A percentile compares a stretch with the other conserved stretches of the same genome.
Evolutionary conservation across 2,329 filamentous ascomycete species (phyloP).

Genomic region (Fusarium citri): DNA sequence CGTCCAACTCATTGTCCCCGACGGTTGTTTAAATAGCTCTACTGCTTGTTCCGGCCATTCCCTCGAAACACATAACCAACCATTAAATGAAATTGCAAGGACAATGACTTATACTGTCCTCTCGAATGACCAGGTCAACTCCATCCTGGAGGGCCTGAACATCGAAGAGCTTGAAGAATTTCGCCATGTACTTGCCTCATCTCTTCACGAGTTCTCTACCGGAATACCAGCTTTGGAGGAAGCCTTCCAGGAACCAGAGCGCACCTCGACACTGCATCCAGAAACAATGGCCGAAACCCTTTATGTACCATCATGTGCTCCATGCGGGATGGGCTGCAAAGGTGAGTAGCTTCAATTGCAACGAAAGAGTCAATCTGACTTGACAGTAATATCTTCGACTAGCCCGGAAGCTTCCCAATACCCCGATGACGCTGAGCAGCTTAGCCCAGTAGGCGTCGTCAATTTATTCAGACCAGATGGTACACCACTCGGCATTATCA

Average conservation of each 20-base stretch:
- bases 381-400: conserved; percentile 72
- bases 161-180: conserved; percentile 65
- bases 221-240: conserved; percentile 59
- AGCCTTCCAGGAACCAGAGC: conserved; percentile 67
- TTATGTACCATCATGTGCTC: conserved; percentile 79
- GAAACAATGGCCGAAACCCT: conserved; percentile 69
- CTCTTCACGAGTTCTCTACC: conserved; percentile 72
- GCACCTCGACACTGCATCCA: conserved; percentile 61
- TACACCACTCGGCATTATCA: conserved; percentile 73
- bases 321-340: conserved; percentile 75
- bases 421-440: conserved; percentile 47
- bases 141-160: conserved; percentile 65
- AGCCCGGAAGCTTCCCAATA: conserved; percentile 52
- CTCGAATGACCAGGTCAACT: conserved; percentile 66
- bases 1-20: neutral
- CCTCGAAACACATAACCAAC: neutral
- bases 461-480: conserved; percentile 75
- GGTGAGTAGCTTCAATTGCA: conserved; percentile 51
- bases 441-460: conserved; percentile 72
- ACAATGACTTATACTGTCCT: conserved; percentile 70
- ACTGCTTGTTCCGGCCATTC: neutral
- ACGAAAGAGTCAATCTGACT: conserved; percentile 6
- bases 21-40: neutral
- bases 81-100: neutral
- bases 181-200: conserved; percentile 59